phyloP scores from a whole-genome alignment of 2,329 filamentous ascomycete species.

The Exophiala phaeomuriformis region DNA sequence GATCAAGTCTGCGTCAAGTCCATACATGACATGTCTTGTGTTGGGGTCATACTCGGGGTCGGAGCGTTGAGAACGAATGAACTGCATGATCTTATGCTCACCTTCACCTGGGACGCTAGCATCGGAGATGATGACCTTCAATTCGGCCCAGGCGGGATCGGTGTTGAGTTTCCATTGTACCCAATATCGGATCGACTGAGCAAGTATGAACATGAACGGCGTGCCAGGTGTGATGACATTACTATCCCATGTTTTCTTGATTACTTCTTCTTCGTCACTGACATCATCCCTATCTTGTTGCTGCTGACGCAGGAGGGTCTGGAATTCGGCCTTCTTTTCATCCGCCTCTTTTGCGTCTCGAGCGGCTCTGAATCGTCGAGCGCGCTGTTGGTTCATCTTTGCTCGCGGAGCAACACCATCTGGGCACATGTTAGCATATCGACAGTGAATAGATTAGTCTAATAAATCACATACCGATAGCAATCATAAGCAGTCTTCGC shows the following conservation, averaged over 20 bases:
- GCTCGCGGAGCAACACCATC: constrained; percentile 95
- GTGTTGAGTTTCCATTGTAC: constrained; percentile 96
- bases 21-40: constrained; percentile 95
- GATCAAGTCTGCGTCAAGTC: constrained; percentile 93
- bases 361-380: constrained; percentile 85
- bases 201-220: constrained; percentile 96
- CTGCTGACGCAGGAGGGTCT: constrained; percentile 75
- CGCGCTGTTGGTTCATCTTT: constrained; percentile 99
- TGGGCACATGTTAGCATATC: constrained; percentile 32
- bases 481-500: constrained; percentile 92
- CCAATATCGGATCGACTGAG: constrained; percentile 87
- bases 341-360: constrained; percentile 94
- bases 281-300: constrained; percentile 52
- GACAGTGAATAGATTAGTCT: not conserved
- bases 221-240: constrained; percentile 90
- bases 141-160: constrained; percentile 87
- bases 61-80: constrained; percentile 84
- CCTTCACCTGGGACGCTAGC: constrained; percentile 95
- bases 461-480: constrained; percentile 59
- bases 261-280: constrained; percentile 50
- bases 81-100: constrained; percentile 99
- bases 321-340: constrained; percentile 77
- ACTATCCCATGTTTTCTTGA: constrained; percentile 88
- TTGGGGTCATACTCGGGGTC: constrained; percentile 92
- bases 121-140: constrained; percentile 98